Evolutionary conservation across 768 basidiomycete genomes (phyloP), one percentile per base, ranked within the genome.

Genomic region (Xerocomus spinulosus): DNA sequence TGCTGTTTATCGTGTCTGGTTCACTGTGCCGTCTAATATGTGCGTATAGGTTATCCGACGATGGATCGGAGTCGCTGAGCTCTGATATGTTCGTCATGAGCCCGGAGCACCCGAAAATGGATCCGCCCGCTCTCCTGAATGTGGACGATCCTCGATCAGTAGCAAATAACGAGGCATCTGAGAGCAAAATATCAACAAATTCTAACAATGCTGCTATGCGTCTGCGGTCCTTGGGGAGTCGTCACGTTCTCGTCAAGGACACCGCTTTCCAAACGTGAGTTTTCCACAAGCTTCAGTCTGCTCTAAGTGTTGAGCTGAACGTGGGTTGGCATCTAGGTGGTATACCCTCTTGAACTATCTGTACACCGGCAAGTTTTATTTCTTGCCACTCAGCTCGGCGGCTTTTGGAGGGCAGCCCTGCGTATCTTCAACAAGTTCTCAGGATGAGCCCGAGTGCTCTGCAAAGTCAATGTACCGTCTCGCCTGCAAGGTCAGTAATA

Each of bases 381-480:
- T 72, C 48, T 43, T 53, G 13, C 63, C 68, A 5, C 62, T 72
- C 20, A 61, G 52, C n/a, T 67, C 62, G 5, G 45, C 55, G 12
- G 13, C 20, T 8, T 6, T 21, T 9, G 48, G 36, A 21, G 30
- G 25, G 15, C 42, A 50, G 20, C 14, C 34, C 2, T 3, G 14
- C 2, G 37, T 13, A 32, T 28, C 40, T 10, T 53, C 36, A 7
- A 21, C n/a, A 2, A 32, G 35, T 13, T 17, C 44, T n/a, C 8
- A 36, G 2, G 45, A 56, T 6, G 37, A 34, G 6, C 48, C 52
- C 6, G 41, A 28, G 15, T 73, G 72, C 37, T 75, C 73, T 4
- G 69, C 73, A 0, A 75, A 75, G 44, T 74, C 72, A 0, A 74
- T 75, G 68, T 75, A 72, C 48, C 67, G 70, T 13, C 57, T 75